Percentiles rank a stretch among this genome's conserved stretches.
These are phyloP conservation scores for Boletus holoroseus DNA, from an alignment of 1,284 basidiomycete species.

Conservation along the genomic window DNA sequence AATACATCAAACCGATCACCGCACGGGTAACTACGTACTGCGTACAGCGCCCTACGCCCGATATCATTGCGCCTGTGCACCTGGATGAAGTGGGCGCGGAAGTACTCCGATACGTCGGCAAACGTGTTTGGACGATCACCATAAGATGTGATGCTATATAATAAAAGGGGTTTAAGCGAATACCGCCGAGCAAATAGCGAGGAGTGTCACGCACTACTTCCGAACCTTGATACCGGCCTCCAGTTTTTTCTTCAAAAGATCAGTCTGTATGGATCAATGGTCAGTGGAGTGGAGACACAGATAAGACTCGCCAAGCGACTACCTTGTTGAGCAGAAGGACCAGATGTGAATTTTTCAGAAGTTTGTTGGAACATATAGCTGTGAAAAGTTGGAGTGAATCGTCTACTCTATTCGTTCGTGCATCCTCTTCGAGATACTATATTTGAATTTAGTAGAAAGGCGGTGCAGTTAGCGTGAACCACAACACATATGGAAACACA, in stretches of 20 bases:
- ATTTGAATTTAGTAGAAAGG: constrained; percentile 11
- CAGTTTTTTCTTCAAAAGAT: constrained; percentile 63
- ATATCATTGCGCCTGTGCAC: constrained; percentile 63
- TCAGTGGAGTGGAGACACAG: constrained; percentile 8
- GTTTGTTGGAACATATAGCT: constrained; percentile 64
- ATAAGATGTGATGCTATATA: constrained; percentile 68
- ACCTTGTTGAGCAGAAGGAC: constrained; percentile 77
- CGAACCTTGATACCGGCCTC: constrained; percentile 57
- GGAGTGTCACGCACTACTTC: constrained; percentile 53
- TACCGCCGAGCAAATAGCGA: constrained; percentile 2
- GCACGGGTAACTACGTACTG: constrained; percentile 42
- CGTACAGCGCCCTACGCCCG: constrained; percentile 53
- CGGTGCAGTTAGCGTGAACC: constrained; percentile 8
- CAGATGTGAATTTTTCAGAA: constrained; percentile 64
- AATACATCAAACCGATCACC: constrained; percentile 10
- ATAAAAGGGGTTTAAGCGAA: not conserved
- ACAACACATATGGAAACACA: constrained; percentile 13
- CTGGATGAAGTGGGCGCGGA: constrained; percentile 71
- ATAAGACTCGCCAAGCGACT: constrained; percentile 9
- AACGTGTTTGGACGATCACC: constrained; percentile 68
- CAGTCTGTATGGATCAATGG: constrained; percentile 41
- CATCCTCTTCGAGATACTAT: constrained; percentile 76
- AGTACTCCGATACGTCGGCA: constrained; percentile 69
- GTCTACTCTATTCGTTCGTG: constrained; percentile 68
- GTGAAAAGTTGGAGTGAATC: constrained; percentile 76